Conservation (phyloP, 2,329 filamentous ascomycete genomes). For the Aaosphaeria pasadenensis region DNA sequence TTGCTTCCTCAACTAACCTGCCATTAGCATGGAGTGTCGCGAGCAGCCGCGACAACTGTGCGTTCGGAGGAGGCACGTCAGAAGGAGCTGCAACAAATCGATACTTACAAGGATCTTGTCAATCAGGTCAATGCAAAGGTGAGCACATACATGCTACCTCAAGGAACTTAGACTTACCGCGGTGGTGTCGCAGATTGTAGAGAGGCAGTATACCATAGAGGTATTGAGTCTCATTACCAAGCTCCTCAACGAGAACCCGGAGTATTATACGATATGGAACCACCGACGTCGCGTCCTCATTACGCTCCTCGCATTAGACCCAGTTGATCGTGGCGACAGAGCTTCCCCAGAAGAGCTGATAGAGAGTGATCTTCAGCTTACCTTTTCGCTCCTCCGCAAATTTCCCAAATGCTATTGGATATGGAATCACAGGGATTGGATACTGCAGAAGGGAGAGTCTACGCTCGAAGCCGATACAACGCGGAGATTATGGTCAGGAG, state of each 20-base stretch:
- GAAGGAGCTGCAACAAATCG: constrained; percentile 72
- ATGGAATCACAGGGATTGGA: constrained; percentile 93
- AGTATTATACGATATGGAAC: constrained; percentile 93
- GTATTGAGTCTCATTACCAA: constrained; percentile 68
- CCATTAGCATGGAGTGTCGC: constrained; percentile 76
- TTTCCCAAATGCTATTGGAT: constrained; percentile 99
- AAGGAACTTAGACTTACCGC: neutral
- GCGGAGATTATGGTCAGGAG: constrained; percentile 73
- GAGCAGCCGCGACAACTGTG: constrained; percentile 51
- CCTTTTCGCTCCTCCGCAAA: constrained; percentile 77
- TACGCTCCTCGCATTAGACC: constrained; percentile 52
- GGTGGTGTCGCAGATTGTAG: constrained; percentile 35
- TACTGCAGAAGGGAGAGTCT: constrained; percentile 68
- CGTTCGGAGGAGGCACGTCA: constrained; percentile 67
- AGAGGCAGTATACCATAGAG: constrained; percentile 50
- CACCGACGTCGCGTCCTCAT: constrained; percentile 71
- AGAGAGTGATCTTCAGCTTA: constrained; percentile 72
- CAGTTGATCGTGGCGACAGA: neutral
- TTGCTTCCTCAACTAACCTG: too few species aligned
- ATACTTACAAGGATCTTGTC: constrained; percentile 71
- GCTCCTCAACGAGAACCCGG: constrained; percentile 73
- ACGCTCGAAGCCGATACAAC: constrained; percentile 58
- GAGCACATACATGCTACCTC: constrained; percentile 1
- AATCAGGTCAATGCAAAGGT: constrained; percentile 66
- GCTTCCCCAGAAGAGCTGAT: constrained; percentile 49